Evolutionary conservation across 1,284 basidiomycete species (phyloP), one percentile per base, ranked within the genome.

Genomic region (Takashimella tepidaria): DNA sequence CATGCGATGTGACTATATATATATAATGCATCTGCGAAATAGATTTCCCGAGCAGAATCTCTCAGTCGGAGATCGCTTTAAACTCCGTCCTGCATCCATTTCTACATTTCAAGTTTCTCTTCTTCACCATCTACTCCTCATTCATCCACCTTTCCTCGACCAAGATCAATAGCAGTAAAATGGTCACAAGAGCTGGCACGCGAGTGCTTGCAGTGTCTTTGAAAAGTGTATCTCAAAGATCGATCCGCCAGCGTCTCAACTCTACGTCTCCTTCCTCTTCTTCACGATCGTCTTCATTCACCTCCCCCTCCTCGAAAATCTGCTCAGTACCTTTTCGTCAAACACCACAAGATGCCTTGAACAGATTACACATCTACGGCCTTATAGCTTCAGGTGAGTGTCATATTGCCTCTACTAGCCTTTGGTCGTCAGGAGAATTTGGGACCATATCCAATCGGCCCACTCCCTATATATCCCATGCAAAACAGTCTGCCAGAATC

Each of bases 251-350:
- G 31, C 31, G 31, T 8, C 16, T 37, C 31, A 37, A 37, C 31
- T 37, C 31, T 8, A 37, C 31, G 25, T 40, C 51, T 24, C 25
- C 45, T 12, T 41, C 49, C 8, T 27, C 40, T n/a, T 22, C 51
- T 20, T 41, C 53, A 45, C 31, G 47, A 8, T 27, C 40, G 16
- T 22, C 51, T 20, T 41, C 53, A 45, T 21, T 26, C 23, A 45
- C 40, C 45, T 41, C 49, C n/a, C 63, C 57, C 41, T 67, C 63
- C 6, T 16, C 37, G 51, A 68, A 68, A 52, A 65, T 70, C 53
- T 54, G 54, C 41, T 56, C 56, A 11, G 63, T 62, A 2, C 68
- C 68, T 0, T 70, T 70, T 54, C 47, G 46, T 3, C 57, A 60
- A 12, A 5, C 45, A 19, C 61, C 61, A 6, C 49, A 59, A 16